Conservation (phyloP, 192 early-diverging fungal genomes). For the Gryganskiella cystojenkinii region DNA sequence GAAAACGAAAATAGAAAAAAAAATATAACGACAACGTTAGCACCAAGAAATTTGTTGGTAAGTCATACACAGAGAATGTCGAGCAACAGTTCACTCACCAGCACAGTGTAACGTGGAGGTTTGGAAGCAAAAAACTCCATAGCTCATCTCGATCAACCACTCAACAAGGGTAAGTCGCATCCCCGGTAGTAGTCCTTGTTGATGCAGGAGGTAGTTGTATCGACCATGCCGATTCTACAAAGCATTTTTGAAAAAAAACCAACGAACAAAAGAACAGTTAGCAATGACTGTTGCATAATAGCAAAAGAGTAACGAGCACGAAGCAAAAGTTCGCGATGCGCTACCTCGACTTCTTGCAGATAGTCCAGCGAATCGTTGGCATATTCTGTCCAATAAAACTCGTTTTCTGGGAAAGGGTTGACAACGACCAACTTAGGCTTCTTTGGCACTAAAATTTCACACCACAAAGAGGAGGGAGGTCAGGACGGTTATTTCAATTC, state of each 20-base stretch:
- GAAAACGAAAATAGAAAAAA: background rate
- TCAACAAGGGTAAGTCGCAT: slow-evolving; percentile 20
- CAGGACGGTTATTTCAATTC: too few relatives aligned
- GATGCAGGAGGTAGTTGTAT: slow-evolving; percentile 17
- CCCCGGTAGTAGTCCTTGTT: background rate
- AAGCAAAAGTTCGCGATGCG: background rate
- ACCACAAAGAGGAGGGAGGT: background rate
- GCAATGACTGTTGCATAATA: too few relatives aligned
- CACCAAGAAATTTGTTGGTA: background rate
- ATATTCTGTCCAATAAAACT: slow-evolving; percentile 41
- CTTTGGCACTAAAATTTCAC: background rate
- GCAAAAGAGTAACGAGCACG: background rate
- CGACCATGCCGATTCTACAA: slow-evolving; percentile 34
- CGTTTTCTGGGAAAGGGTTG: slow-evolving; percentile 23
- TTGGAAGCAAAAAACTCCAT: slow-evolving; percentile 12
- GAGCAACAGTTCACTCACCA: slow-evolving; percentile 1
- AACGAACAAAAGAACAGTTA: background rate
- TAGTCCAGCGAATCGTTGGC: slow-evolving; percentile 42
- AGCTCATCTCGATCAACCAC: slow-evolving; percentile 33
- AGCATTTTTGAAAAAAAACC: background rate
- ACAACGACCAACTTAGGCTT: slow-evolving; percentile 7
- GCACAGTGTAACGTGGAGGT: slow-evolving; percentile 24
- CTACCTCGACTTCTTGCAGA: slow-evolving; percentile 31
- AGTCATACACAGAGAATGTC: background rate
- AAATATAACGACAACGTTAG: background rate